Evolutionary conservation across 441 rosid species (phyloP), one percentile per base, ranked within the genome.

Genomic region (Daphne laureola): DNA sequence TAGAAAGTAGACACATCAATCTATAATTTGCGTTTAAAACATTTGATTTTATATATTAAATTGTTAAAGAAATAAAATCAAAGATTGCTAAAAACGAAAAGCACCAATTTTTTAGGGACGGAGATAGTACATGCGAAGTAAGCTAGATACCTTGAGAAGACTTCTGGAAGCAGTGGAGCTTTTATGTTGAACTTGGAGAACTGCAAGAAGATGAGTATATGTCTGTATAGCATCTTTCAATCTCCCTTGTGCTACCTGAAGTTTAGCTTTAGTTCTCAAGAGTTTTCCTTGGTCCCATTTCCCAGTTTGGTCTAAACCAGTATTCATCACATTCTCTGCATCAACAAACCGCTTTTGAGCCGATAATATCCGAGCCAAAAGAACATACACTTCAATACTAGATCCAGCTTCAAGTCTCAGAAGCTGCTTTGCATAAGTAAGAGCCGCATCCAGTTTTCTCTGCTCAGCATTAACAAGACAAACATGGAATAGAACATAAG

Each of bases 201-300:
- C 43, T n/a, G 82, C 82, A 45, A 77, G 82, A 53, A 77, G 65
- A 58, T 51, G 68, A 53, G 77, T 65, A 35, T 77, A 77, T 2
- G 82, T 73, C 64, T 71, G 65, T 15, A 64, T 62, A 1, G 79
- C 79, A 8, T 59, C 59, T 60, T 71, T 71, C 27, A 69, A 53
- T 23, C 54, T 74, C 53, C 73, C 75, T 66, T 71, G 82, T 8
- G 77, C 82, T 57, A 77, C 60, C 58, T 77, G 77, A 55, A 77
- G 79, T 62, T 77, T 77, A 43, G 82, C 82, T 67, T 77, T 77
- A 14, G 73, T 77, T 59, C 77, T 58, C 72, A 74, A 51, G 14
- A 77, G 61, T 49, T 74, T 74, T 53, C 68, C 75, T 59, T 77
- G 82, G 14, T 74, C 77, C 82, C 82, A 77, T 50, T 74, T 73